phyloP scores from a whole-genome alignment of 1,284 basidiomycete genomes.

The Trametes pubescens region DNA sequence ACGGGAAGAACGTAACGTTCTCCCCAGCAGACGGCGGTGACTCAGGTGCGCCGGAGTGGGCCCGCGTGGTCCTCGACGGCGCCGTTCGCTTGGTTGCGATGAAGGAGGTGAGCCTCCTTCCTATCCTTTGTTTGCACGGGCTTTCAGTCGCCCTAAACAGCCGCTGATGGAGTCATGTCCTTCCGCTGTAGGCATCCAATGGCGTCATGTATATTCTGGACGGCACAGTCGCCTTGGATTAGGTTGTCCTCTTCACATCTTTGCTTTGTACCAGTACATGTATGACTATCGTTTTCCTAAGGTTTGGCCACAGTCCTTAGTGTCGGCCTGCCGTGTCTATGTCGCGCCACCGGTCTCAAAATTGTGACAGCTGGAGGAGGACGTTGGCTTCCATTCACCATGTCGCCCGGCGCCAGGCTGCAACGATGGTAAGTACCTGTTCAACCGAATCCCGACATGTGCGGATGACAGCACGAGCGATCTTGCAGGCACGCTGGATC shows the following conservation, averaged over 20 bases:
- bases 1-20: constrained; percentile 63
- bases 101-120: constrained; percentile 57
- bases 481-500: constrained; percentile 12
- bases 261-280: constrained; percentile 22
- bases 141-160: constrained; percentile 5
- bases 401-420: neutral
- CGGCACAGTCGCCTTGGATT: constrained; percentile 58
- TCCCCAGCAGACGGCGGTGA: constrained; percentile 47
- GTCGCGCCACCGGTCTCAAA: neutral
- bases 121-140: neutral
- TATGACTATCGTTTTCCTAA: constrained; percentile 14
- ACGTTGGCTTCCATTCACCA: constrained; percentile 3
- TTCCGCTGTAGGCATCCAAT: constrained; percentile 61
- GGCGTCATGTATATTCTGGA: constrained; percentile 78
- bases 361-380: neutral
- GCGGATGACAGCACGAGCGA: constrained; percentile 15
- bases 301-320: neutral
- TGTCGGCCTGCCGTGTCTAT: neutral
- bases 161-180: constrained; percentile 16
- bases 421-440: constrained; percentile 9
- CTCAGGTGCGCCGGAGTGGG: constrained; percentile 59
- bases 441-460: constrained; percentile 21
- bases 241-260: constrained; percentile 12
- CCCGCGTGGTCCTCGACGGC: constrained; percentile 60
- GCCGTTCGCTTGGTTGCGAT: constrained; percentile 59